A percentile compares a stretch with the other conserved stretches of the same genome.
Conservation (phyloP, 352 stramenopile species). For the Aphanomyces invadans region DNA sequence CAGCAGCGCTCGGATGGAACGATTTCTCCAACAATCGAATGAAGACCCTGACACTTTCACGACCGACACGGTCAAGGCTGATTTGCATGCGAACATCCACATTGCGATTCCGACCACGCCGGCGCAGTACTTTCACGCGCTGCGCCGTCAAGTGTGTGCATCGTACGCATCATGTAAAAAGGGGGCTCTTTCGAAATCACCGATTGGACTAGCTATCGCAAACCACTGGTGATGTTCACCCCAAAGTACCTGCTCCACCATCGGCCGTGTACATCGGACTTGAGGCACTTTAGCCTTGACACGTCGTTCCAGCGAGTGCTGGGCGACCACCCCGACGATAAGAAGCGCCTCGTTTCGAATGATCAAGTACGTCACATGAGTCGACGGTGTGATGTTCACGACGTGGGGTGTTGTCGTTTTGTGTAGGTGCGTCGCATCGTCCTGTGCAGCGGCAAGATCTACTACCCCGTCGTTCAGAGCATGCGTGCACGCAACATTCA, state of each 20-base stretch:
- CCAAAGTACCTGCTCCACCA: constrained; percentile 81
- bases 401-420: constrained; percentile 12
- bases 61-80: constrained; percentile 31
- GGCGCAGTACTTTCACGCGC: constrained; percentile 95
- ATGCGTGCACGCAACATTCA: constrained; percentile 45
- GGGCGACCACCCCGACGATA: constrained; percentile 61
- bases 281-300: constrained; percentile 49
- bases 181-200: too few species aligned
- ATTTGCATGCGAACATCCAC: constrained; percentile 67
- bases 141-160: constrained; percentile 75
- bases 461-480: constrained; percentile 65
- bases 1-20: constrained; percentile 73
- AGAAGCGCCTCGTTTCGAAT: constrained; percentile 51
- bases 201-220: constrained; percentile 40
- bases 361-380: constrained; percentile 36
- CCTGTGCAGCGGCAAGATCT: constrained; percentile 79
- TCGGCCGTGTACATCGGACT: constrained; percentile 67
- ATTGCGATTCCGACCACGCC: constrained; percentile 82
- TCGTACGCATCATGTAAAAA: too few species aligned
- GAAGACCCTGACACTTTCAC: constrained; percentile 69
- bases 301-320: constrained; percentile 63
- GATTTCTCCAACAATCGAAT: constrained; percentile 74
- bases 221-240: constrained; percentile 72
- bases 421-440: constrained; percentile 63
- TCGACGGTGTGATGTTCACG: not conserved